phyloP scores from a whole-genome alignment of 345 rosid genomes.

The Bruguiera parviflora region DNA sequence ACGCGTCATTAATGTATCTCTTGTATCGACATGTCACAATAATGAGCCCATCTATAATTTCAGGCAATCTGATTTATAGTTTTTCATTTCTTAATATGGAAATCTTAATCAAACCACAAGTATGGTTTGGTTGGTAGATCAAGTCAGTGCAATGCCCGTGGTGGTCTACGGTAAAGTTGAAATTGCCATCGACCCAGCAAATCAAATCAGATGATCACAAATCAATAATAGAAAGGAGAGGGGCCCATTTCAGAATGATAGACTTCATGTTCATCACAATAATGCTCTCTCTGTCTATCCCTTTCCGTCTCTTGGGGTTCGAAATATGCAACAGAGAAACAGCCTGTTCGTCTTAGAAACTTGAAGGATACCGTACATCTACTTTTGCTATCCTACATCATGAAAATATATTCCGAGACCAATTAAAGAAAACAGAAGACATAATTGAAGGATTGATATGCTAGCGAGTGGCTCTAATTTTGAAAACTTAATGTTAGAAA shows the following conservation, averaged over 20 bases:
- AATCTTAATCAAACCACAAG: neutral
- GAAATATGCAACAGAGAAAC: neutral
- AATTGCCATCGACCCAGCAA: neutral
- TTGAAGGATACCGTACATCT: conserved; percentile 22
- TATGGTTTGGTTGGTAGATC: neutral
- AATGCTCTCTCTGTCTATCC: neutral
- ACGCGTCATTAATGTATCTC: too few relatives aligned
- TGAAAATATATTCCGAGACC: too few relatives aligned
- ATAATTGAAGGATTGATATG: too few relatives aligned
- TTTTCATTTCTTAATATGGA: too few relatives aligned
- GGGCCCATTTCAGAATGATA: conserved; percentile 9
- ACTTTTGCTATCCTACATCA: neutral
- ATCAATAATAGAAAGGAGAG: neutral
- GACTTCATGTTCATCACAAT: conserved; percentile 1
- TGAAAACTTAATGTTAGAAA: too few relatives aligned
- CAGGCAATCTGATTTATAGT: too few relatives aligned
- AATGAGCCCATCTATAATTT: too few relatives aligned
- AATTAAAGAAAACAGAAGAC: too few relatives aligned
- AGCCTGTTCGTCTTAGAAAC: conserved; percentile 17
- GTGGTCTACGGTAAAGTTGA: neutral
- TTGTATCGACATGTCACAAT: too few relatives aligned
- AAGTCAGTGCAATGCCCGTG: too few relatives aligned
- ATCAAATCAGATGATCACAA: neutral
- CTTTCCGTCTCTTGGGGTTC: too few relatives aligned
- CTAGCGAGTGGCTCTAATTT: too few relatives aligned